Percentiles rank a stretch among this genome's conserved stretches.
Evolutionary conservation across 2,329 filamentous ascomycete genomes (phyloP).

Genomic region (Harringtonia aguacate): DNA sequence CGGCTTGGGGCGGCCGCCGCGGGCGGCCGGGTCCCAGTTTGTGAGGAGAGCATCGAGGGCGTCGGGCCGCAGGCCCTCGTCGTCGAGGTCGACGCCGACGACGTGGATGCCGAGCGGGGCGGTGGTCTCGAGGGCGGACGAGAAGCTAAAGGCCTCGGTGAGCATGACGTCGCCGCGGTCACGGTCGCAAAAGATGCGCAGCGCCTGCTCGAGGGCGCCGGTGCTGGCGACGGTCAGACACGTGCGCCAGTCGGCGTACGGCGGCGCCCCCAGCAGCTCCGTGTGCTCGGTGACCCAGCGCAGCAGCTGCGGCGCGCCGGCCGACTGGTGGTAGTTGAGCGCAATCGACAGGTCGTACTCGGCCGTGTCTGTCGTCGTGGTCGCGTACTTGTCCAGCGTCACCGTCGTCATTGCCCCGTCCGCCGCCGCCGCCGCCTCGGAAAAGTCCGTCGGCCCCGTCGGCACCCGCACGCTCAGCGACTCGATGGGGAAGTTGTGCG

Average conservation of each 20-base stretch:
- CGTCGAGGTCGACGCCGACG: conserved; percentile 41
- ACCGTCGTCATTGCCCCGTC: conserved; percentile 42
- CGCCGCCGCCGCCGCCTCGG: conserved; percentile 53
- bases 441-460: conserved; percentile 43
- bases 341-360: conserved; percentile 71
- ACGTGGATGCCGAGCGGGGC: conserved; percentile 40
- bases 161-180: conserved; percentile 66
- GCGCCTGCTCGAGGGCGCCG: conserved; percentile 68
- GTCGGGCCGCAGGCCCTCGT: conserved; percentile 40
- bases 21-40: conserved; percentile 34
- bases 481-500: conserved; percentile 88
- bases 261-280: conserved; percentile 77
- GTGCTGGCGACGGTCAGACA: conserved; percentile 80
- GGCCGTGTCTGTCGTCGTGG: conserved; percentile 32
- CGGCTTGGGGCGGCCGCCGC: conserved; percentile 35
- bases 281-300: conserved; percentile 93
- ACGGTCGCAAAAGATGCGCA: conserved; percentile 67
- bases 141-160: conserved; percentile 88
- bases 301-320: conserved; percentile 75
- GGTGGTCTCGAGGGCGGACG: conserved; percentile 53
- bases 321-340: conserved; percentile 87
- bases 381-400: conserved; percentile 75
- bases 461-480: conserved; percentile 67
- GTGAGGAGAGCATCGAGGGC: conserved; percentile 39
- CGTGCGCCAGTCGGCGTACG: conserved; percentile 84